Percentiles rank a stretch among this genome's conserved stretches.
phyloP scores from a whole-genome alignment of 257 asterid genomes.

The Vinca minor region DNA sequence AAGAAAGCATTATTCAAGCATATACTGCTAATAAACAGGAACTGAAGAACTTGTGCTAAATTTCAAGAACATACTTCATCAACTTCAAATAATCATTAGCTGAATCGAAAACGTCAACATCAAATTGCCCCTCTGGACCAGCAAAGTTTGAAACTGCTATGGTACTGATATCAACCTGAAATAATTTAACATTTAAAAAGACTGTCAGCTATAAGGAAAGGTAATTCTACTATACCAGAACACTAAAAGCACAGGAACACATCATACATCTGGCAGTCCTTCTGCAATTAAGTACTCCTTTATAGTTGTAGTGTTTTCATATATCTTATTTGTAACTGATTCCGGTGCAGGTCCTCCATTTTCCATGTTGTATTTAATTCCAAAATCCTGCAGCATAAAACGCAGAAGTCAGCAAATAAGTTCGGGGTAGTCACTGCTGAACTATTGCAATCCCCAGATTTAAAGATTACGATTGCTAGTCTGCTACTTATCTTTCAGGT shows the following conservation, averaged over 20 bases:
- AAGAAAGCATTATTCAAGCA: constrained; percentile 10
- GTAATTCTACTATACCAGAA: not conserved
- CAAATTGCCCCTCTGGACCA: constrained; percentile 85
- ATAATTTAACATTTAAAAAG: not conserved
- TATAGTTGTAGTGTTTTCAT: constrained; percentile 76
- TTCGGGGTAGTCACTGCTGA: not conserved
- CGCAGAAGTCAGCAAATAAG: not conserved
- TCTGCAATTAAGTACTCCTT: constrained; percentile 83
- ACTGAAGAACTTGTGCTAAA: not conserved
- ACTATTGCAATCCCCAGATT: not conserved
- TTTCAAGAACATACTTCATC: constrained; percentile 67
- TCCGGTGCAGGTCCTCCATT: constrained; percentile 99
- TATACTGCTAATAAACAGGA: constrained; percentile 4
- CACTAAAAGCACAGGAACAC: constrained; percentile 8
- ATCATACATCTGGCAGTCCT: constrained; percentile 87
- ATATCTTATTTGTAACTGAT: constrained; percentile 82
- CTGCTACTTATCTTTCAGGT: not conserved
- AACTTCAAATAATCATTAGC: constrained; percentile 80
- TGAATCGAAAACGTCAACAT: constrained; percentile 89
- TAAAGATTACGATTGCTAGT: not conserved
- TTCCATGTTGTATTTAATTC: constrained; percentile 98
- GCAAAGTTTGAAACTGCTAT: constrained; percentile 57
- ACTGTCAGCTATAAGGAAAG: not conserved
- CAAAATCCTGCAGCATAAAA: constrained; percentile 61
- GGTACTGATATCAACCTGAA: constrained; percentile 75